A percentile compares a stretch with the other conserved stretches of the same genome.
Evolutionary conservation across 108 stramenopile genomes (phyloP).

Genomic region (Pelagomonas calceolata): DNA sequence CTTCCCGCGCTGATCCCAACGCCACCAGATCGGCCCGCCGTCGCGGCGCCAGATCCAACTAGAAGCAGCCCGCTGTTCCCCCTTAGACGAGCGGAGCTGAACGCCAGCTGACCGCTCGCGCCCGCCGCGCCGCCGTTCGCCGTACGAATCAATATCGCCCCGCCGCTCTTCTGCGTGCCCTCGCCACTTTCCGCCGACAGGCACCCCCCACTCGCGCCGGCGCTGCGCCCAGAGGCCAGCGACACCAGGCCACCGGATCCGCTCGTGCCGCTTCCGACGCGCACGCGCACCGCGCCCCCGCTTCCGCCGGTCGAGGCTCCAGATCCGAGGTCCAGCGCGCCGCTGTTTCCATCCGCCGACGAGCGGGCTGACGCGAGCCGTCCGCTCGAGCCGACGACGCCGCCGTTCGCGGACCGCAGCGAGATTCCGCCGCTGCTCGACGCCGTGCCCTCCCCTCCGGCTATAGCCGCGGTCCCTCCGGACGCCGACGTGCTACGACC

Average conservation of each 20-base stretch:
- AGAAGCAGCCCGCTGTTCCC: not conserved
- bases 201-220: not conserved
- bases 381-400: not conserved
- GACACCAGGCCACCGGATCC: not conserved
- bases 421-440: not conserved
- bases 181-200: not conserved
- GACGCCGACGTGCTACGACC: not conserved
- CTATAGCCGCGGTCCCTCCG: not conserved
- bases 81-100: not conserved
- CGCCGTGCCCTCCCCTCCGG: not conserved
- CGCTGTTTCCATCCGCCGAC: not conserved
- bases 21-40: not conserved
- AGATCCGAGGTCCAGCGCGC: not conserved
- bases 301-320: not conserved
- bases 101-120: not conserved
- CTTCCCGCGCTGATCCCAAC: not conserved
- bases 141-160: not conserved
- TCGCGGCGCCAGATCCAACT: not conserved
- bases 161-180: not conserved
- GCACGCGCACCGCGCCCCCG: not conserved
- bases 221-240: not conserved
- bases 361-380: not conserved
- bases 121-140: not conserved
- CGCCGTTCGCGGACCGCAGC: not conserved
- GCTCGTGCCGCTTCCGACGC: not conserved